phyloP scores from a whole-genome alignment of 441 rosid genomes.

The Melastoma candidum region DNA sequence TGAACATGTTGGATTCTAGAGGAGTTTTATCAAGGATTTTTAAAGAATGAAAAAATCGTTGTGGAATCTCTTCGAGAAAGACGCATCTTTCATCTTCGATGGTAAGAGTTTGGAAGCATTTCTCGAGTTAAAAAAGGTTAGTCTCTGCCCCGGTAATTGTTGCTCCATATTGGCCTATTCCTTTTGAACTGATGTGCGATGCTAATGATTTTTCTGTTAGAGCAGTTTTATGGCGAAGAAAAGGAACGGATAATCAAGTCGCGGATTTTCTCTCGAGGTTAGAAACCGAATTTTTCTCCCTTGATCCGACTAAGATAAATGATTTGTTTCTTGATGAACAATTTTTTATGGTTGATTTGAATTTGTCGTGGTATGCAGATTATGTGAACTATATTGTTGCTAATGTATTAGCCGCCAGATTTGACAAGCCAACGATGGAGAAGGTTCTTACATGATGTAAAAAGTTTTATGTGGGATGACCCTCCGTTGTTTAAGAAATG shows the following conservation, averaged over 20 bases:
- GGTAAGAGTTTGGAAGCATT: rapidly evolving
- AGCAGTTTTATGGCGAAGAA: not conserved
- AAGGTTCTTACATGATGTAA: too few relatives aligned
- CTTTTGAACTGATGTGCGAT: not conserved
- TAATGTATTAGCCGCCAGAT: too few relatives aligned
- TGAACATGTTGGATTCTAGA: slow-evolving; percentile 1
- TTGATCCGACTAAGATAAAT: not conserved
- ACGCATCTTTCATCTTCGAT: not conserved
- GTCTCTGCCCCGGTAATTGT: not conserved
- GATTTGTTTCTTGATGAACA: not conserved
- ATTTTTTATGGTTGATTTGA: too few relatives aligned
- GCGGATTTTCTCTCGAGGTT: not conserved
- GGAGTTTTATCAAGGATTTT: not conserved
- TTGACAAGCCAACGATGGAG: too few relatives aligned
- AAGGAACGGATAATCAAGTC: not conserved
- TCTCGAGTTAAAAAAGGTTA: not conserved
- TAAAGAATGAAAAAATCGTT: not conserved
- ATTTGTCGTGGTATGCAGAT: too few relatives aligned
- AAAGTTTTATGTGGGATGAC: too few relatives aligned
- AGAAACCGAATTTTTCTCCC: not conserved
- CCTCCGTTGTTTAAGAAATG: too few relatives aligned
- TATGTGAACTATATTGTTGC: too few relatives aligned
- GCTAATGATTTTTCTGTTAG: not conserved
- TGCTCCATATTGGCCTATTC: not conserved
- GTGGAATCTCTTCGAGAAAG: not conserved